Evolutionary conservation across 352 stramenopile species (phyloP).

Genomic region (Pythium dissimile): DNA sequence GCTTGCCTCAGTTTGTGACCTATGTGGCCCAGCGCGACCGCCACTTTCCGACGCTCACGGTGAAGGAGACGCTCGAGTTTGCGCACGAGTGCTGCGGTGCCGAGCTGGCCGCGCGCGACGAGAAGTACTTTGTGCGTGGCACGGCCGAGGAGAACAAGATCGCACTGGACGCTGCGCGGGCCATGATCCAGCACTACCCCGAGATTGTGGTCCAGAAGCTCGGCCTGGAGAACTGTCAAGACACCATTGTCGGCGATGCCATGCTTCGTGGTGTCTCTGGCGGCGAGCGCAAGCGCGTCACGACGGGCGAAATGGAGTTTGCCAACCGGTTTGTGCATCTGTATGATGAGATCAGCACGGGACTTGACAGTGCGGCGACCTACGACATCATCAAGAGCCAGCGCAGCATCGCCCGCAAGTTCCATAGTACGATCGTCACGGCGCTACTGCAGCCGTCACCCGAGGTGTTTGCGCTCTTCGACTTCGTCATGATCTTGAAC

Average conservation of each 20-base stretch:
- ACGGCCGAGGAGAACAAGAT: conserved; percentile 25
- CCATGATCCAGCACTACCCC: conserved; percentile 20
- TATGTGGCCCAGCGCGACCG: conserved; percentile 38
- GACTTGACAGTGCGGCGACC: conserved; percentile 88
- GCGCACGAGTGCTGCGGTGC: conserved; percentile 21
- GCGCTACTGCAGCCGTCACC: conserved; percentile 24
- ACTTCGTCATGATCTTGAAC: conserved; percentile 43
- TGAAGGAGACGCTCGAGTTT: conserved; percentile 33
- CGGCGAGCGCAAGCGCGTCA: conserved; percentile 65
- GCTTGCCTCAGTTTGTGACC: conserved; percentile 41
- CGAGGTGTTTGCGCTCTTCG: conserved; percentile 32
- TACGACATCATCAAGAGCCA: conserved; percentile 84
- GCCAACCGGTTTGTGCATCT: conserved; percentile 57
- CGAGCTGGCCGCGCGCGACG: conserved; percentile 17
- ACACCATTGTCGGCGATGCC: conserved; percentile 62
- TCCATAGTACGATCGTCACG: conserved; percentile 42
- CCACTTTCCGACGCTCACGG: conserved; percentile 26
- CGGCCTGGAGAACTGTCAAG: conserved; percentile 31
- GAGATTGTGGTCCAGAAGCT: conserved; percentile 37
- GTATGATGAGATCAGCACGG: conserved; percentile 91
- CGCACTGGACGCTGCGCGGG: conserved; percentile 12
- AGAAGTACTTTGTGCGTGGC: conserved; percentile 29
- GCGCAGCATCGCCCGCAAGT: conserved; percentile 27
- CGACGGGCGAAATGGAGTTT: conserved; percentile 78
- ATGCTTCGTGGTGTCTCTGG: conserved; percentile 57